Evolutionary conservation across 164 flowering plant species (phyloP), one percentile per base, ranked within the genome.

Genomic region (Hamamelis virginiana): DNA sequence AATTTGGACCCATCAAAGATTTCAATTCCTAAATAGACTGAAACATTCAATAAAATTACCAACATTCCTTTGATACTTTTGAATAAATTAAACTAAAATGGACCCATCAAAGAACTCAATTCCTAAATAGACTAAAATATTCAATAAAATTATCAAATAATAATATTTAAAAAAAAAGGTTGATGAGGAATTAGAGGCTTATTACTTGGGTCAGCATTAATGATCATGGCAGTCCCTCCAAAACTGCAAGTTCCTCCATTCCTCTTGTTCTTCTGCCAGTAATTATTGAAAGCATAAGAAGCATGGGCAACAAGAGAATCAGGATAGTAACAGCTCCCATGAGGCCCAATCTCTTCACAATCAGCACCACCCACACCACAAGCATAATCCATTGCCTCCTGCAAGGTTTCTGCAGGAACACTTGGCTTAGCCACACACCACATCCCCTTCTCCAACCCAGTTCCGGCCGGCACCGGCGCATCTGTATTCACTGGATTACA

Each of bases 361-460:
- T 91, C 93, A 55, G 84, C 97, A 15, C 86, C 96, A 12, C 98
- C 98, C 27, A 73, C 85, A 9, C 98, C 99, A 75, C 98, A 95
- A 22, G 99, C 99, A 75, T 81, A 95, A 73, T 95, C 97, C 77
- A 92, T 64, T 9, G 94, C 94, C 69, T 74, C 86, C 79, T 92
- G 94, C 76, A 95, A 59, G 3, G 77, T 82, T 66, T 88, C 96
- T 1, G 76, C 78, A 1, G 97, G 96, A 22, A 92, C 97, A 77
- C 75, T 88, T 5, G 97, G 96, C 81, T 91, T 95, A 0, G 97
- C 96, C 68, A 95, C 97, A 77, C 99, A 95, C 99, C 99, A 95
- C 38, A 84, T 53, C 64, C 72, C 80, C 62, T 75, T 69, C 51
- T 46, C 65, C 50, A 41, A 71, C 66, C 75, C 76, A 11, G 65